Percentiles rank a stretch among this genome's conserved stretches.
phyloP scores from a whole-genome alignment of 805 yeast species.

The Maudiozyma serrabonitensis region DNA sequence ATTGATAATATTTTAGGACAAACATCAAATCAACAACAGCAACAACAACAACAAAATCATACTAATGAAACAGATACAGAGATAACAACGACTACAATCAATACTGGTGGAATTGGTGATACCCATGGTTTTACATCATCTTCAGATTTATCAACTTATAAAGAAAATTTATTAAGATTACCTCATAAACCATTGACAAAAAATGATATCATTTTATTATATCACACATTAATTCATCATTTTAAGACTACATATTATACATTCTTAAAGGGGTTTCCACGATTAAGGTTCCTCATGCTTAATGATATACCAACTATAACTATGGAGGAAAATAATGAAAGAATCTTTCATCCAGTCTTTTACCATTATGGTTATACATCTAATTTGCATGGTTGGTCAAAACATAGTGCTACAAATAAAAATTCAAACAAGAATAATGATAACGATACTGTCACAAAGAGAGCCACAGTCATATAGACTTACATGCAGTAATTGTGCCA shows the following conservation, averaged over 20 bases:
- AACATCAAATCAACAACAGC: neutral
- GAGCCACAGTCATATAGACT: constrained; percentile 12
- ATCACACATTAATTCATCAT: constrained; percentile 32
- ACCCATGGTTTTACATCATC: neutral
- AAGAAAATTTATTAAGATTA: constrained; percentile 9
- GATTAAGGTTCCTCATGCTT: constrained; percentile 30
- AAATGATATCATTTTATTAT: constrained; percentile 28
- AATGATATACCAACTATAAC: constrained; percentile 33
- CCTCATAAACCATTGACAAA: constrained; percentile 26
- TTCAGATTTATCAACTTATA: neutral
- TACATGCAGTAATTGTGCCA: neutral
- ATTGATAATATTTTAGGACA: constrained; percentile 1
- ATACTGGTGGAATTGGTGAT: neutral
- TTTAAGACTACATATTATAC: constrained; percentile 29
- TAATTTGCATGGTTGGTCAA: constrained; percentile 27
- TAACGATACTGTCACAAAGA: constrained; percentile 13
- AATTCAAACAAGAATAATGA: constrained; percentile 6
- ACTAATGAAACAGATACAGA: neutral
- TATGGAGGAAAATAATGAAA: constrained; percentile 19
- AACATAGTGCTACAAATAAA: constrained; percentile 3
- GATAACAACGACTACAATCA: neutral
- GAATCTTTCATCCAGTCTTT: constrained; percentile 30
- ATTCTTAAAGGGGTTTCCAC: constrained; percentile 27
- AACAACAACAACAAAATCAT: neutral
- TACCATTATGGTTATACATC: constrained; percentile 27